These are phyloP conservation scores for Colletotrichum musicola DNA, from an alignment of 2,329 filamentous ascomycete species.

Conservation along the genomic window DNA sequence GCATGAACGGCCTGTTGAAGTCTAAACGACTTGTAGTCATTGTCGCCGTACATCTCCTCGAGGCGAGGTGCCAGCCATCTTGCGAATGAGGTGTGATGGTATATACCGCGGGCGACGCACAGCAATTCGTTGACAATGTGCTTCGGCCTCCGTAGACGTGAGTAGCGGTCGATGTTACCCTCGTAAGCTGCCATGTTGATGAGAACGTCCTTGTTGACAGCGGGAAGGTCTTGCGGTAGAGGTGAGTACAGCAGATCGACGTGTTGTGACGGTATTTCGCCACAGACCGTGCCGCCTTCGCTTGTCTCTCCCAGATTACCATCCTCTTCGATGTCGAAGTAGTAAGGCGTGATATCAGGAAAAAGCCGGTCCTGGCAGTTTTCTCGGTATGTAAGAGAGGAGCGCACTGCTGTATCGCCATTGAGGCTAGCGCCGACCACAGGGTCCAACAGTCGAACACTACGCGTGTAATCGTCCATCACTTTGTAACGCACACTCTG, in stretches of 20 bases:
- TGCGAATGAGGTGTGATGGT: conserved; percentile 53
- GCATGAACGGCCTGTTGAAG: conserved; percentile 43
- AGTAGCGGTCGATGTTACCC: conserved; percentile 55
- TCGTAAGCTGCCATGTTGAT: conserved; percentile 53
- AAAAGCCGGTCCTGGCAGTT: background rate
- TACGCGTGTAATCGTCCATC: conserved; percentile 53
- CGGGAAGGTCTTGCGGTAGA: conserved; percentile 52
- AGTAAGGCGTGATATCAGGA: background rate
- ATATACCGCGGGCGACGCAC: conserved; percentile 50
- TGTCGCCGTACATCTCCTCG: background rate
- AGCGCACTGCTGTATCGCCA: conserved; percentile 49
- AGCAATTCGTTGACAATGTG: conserved; percentile 43
- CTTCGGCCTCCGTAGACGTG: conserved; percentile 47
- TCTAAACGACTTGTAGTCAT: rapidly evolving
- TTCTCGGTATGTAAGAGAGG: background rate
- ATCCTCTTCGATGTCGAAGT: conserved; percentile 48
- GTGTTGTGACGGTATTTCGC: conserved; percentile 21
- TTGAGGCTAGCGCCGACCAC: conserved; percentile 44
- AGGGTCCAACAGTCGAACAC: conserved; percentile 35
- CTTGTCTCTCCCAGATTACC: conserved; percentile 35
- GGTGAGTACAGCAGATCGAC: conserved; percentile 45
- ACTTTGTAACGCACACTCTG: conserved; percentile 44
- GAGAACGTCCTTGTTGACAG: conserved; percentile 52
- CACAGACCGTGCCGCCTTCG: background rate
- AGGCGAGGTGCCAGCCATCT: background rate